Base-by-base conservation (phyloP, 768 basidiomycete species). In the Russula olivacea region DNA sequence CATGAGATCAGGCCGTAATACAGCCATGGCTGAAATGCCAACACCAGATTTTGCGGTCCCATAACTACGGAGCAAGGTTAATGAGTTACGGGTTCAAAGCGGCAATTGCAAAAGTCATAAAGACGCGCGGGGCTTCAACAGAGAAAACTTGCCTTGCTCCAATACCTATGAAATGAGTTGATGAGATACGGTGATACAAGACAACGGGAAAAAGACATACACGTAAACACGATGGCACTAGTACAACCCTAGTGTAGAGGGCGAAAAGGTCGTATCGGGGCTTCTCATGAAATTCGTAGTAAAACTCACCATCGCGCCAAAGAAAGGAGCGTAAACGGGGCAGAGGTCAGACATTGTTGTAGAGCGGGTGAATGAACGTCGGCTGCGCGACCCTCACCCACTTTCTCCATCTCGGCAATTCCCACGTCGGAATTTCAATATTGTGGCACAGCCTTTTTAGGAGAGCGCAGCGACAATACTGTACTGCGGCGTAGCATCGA, bases 31-130 rank as follows among this genome's bases (percentile, higher is more conserved):
- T 61, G 93, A 89, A 69, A 97, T 93, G 71, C 93, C 93, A 68
- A 93, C 97, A 72, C 97, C 97, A 70, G 97, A 97, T 79, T 98
- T 99, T 73, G 97, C 94, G 51, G 96, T 98, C 67, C 97, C 97
- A 80, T 99, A 98, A 79, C 93, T 96, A 69, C 30, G 38, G 30
- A 45, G 58, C 14, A 36, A 50, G 30, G n/a, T 3, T 15, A 21
- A 41, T 59, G 7, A 63, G 30, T 19, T 36, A 21, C 10, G 15
- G 4, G 58, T 59, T 34, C 6, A 2, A 40, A 15, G 36, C 25
- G 3, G 15, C 36, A 2, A 59, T 34, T 30, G 6, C 49, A 45
- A 21, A n/a, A 0, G 23, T 10, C 45, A 23, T 41, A 41, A 43
- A 32, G 57, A 41, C 11, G 34, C 25, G 54, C 17, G 12, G 23